phyloP scores from a whole-genome alignment of 164 flowering plant species.

The Vitis labrusca region DNA sequence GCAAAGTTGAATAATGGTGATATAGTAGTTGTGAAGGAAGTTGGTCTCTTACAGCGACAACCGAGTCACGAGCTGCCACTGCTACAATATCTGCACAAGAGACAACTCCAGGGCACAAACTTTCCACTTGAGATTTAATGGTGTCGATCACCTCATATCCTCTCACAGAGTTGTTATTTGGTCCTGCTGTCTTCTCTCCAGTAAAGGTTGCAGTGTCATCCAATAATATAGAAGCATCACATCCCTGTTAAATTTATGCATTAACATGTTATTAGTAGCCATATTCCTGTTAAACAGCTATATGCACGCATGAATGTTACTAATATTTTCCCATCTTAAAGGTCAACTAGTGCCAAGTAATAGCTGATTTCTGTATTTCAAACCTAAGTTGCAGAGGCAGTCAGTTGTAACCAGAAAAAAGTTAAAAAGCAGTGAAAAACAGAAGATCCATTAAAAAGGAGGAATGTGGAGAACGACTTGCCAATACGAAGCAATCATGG shows the following conservation, averaged over 20 bases:
- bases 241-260: constrained; percentile 24
- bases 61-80: constrained; percentile 39
- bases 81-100: constrained; percentile 53
- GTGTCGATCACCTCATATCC: constrained; percentile 44
- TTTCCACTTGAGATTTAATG: constrained; percentile 34
- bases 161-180: constrained; percentile 28
- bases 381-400: too few relatives aligned
- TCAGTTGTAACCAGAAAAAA: too few relatives aligned
- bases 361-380: too few relatives aligned
- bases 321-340: too few relatives aligned
- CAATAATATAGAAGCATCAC: constrained; percentile 40
- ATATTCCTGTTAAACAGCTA: too few relatives aligned
- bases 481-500: constrained; percentile 38
- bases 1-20: too few relatives aligned
- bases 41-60: constrained; percentile 19
- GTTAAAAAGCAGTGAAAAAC: not conserved
- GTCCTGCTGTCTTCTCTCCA: constrained; percentile 35
- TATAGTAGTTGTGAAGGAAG: not conserved
- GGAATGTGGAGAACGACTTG: not conserved
- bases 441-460: not conserved
- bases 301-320: too few relatives aligned
- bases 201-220: constrained; percentile 31
- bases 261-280: too few relatives aligned
- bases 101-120: constrained; percentile 37
- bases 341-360: too few relatives aligned